Evolutionary conservation across 176 grass and related monocot species (phyloP).

Genomic region (Lolium rigidum): DNA sequence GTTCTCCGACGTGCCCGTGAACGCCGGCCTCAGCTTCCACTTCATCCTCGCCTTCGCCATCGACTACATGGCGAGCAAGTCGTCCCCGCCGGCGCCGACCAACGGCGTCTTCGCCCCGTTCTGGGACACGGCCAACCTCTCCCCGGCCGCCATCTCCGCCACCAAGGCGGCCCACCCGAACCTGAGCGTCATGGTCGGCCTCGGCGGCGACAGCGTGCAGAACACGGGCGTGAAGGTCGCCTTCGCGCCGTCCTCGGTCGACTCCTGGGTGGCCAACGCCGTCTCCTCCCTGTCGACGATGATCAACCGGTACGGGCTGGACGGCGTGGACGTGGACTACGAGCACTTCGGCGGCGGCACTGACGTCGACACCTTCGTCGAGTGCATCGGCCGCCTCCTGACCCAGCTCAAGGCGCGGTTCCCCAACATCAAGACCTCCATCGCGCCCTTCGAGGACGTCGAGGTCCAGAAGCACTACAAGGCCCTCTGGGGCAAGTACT

Average conservation of each 20-base stretch:
- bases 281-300: conserved; percentile 41
- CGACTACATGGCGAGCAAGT: conserved; percentile 35
- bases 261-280: conserved; percentile 67
- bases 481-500: conserved; percentile 52
- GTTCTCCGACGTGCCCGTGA: conserved; percentile 66
- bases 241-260: conserved; percentile 20
- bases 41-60: conserved; percentile 60
- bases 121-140: conserved; percentile 44
- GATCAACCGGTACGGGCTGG: conserved; percentile 52
- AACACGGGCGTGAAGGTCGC: background rate
- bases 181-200: conserved; percentile 46
- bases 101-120: conserved; percentile 55
- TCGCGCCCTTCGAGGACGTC: conserved; percentile 53
- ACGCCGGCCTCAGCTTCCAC: conserved; percentile 45
- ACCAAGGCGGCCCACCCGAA: conserved; percentile 41
- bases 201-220: conserved; percentile 45
- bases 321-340: conserved; percentile 69
- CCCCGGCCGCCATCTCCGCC: conserved; percentile 31
- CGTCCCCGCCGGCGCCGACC: conserved; percentile 23
- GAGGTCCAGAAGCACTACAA: conserved; percentile 54
- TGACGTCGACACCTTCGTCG: conserved; percentile 43
- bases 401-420: conserved; percentile 42
- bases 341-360: conserved; percentile 43
- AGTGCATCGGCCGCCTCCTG: conserved; percentile 51
- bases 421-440: conserved; percentile 52